phyloP scores from a whole-genome alignment of 1,284 basidiomycete species.

The Rhodotorula sp. region DNA sequence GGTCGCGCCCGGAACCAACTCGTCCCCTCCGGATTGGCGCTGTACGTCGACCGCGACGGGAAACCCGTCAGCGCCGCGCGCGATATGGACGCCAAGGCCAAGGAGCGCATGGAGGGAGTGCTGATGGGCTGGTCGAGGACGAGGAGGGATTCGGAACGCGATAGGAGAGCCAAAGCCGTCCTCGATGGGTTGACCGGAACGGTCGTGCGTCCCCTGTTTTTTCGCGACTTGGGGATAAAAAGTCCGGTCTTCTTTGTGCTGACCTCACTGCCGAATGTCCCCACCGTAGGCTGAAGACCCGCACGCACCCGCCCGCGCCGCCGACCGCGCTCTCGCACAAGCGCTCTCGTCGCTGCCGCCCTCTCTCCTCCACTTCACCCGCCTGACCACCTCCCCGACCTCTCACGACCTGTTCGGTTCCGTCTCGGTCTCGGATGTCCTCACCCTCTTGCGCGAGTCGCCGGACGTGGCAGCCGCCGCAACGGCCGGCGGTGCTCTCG shows the following conservation, averaged over 20 bases:
- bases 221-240: too few relatives aligned
- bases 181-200: slow-evolving; percentile 12
- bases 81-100: slow-evolving; percentile 32
- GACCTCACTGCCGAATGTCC: too few relatives aligned
- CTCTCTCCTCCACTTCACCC: slow-evolving; percentile 20
- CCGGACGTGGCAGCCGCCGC: slow-evolving; percentile 5
- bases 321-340: slow-evolving; percentile 12
- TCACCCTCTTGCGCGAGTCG: slow-evolving; percentile 10
- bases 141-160: slow-evolving; percentile 42
- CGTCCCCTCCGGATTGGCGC: slow-evolving; percentile 16
- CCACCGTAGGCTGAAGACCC: slow-evolving; percentile 21
- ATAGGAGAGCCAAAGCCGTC: slow-evolving; percentile 43
- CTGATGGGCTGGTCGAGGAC: slow-evolving; percentile 44
- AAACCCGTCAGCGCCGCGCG: slow-evolving; percentile 17
- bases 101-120: slow-evolving; percentile 48
- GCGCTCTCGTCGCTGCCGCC: slow-evolving; percentile 9
- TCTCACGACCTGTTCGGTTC: slow-evolving; percentile 35
- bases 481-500: neutral
- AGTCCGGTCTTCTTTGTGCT: too few relatives aligned
- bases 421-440: slow-evolving; percentile 28
- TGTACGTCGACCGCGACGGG: slow-evolving; percentile 27
- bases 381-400: slow-evolving; percentile 29
- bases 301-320: slow-evolving; percentile 1
- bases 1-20: slow-evolving; percentile 32
- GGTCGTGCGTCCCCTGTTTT: slow-evolving; percentile 13